phyloP scores from a whole-genome alignment of 768 basidiomycete species.

The Mycena galopus region DNA sequence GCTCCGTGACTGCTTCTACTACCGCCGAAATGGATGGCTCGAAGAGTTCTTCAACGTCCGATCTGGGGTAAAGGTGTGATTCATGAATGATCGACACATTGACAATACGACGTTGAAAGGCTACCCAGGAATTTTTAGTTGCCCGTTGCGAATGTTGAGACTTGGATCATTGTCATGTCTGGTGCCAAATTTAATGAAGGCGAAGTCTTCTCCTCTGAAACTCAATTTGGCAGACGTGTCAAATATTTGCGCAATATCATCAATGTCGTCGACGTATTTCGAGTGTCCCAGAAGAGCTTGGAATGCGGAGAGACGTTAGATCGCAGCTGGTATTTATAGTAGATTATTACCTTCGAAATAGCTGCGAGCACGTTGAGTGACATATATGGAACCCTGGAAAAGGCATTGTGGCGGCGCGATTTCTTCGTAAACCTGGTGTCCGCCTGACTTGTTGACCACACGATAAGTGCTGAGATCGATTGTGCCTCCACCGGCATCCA shows the following conservation, averaged over 20 bases:
- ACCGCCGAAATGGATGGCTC: slow-evolving; percentile 56
- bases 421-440: slow-evolving; percentile 58
- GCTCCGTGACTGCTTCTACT: slow-evolving; percentile 50
- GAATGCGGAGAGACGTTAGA: neutral
- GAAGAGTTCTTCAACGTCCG: slow-evolving; percentile 58
- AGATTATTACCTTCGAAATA: slow-evolving; percentile 54
- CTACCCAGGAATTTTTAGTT: slow-evolving; percentile 58
- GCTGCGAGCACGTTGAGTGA: slow-evolving; percentile 58
- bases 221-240: slow-evolving; percentile 61
- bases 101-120: neutral
- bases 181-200: slow-evolving; percentile 62
- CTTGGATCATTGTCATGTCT: slow-evolving; percentile 54
- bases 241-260: slow-evolving; percentile 56
- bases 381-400: slow-evolving; percentile 66
- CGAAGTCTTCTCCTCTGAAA: slow-evolving; percentile 55
- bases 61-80: slow-evolving; percentile 48
- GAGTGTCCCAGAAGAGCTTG: slow-evolving; percentile 57
- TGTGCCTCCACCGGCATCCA: slow-evolving; percentile 71
- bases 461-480: slow-evolving; percentile 71
- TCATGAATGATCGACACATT: neutral
- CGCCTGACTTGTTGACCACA: slow-evolving; percentile 44
- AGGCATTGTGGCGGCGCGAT: slow-evolving; percentile 62
- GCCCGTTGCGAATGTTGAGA: slow-evolving; percentile 59
- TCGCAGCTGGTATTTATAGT: neutral
- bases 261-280: slow-evolving; percentile 55